Base-by-base conservation (phyloP, 768 basidiomycete genomes). In the Pleurotus pulmonarius region DNA sequence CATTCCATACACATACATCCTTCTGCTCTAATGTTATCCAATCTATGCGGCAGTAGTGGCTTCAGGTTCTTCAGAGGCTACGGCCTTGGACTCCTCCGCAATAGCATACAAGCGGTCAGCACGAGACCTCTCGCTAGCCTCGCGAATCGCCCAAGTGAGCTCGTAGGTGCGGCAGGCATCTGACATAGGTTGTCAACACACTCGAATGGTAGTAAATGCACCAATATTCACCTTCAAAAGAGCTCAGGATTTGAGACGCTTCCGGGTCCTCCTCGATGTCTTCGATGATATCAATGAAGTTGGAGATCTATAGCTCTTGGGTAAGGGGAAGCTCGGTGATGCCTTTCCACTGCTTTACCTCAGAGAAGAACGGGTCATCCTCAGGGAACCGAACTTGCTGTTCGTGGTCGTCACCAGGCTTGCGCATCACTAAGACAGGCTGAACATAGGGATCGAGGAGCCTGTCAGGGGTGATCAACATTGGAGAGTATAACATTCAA, bases 331-430 rank as follows among this genome's bases (percentile, higher is more conserved):
- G 8, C 8, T 13, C 16, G 26, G 26, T 2, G 46, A 45, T 12
- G 25, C 26, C 25, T 38, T 4, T 20, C 4, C 12, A 29, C 1
- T 15, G 24, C 16, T 9, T 9, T 40, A 59, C 59, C 46, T 96
- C 94, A 20, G 93, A 94, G 82, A 95, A 95, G 83, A 93, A 94
- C 4, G 92, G 91, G 65, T 94, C 92, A 64, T 94, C 92, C 49
- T 90, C 85, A 15, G 81, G 81, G 76, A 93, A 94, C 43, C 75
- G 76, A 64, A 83, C 74, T 26, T 75, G 77, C 63, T 89, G 85
- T 62, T 92, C 90, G 53, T 78, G 73, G 65, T 93, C 90, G 65
- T 86, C 87, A 53, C 89, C 92, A 3, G 92, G 91, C 65, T 78
- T 83, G 64, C 96, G 91, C 61, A 98, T 79, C 67, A 88, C 87